Evolutionary conservation across 345 rosid genomes (phyloP).

Genomic region (Populus pruinosa): DNA sequence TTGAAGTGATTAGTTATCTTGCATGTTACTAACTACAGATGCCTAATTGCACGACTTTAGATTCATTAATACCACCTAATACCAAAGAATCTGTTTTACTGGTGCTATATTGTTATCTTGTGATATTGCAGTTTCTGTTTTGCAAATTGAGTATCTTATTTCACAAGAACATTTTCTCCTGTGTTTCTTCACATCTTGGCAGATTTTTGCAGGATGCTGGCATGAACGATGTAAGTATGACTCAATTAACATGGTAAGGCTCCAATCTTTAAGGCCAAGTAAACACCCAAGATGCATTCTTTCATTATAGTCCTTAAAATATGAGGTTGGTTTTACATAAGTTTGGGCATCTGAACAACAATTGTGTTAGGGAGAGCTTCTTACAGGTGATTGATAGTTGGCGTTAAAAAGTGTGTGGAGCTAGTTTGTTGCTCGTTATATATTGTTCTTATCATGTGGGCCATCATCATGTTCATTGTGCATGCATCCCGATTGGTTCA

Average conservation of each 20-base stretch:
- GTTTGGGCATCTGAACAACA: not conserved
- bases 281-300: not conserved
- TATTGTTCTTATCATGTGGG: not conserved
- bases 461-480: not conserved
- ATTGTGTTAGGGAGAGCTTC: no score
- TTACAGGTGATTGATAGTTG: not conserved
- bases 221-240: slow-evolving; percentile 60
- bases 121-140: not conserved
- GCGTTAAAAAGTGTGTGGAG: not conserved
- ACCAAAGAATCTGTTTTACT: not conserved
- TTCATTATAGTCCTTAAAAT: not conserved
- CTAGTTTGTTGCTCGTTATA: not conserved
- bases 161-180: not conserved
- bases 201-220: slow-evolving; percentile 89
- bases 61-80: not conserved
- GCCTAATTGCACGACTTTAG: not conserved
- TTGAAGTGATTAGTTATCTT: not conserved
- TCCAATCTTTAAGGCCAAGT: not conserved
- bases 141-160: not conserved
- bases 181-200: slow-evolving; percentile 3
- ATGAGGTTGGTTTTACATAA: not conserved
- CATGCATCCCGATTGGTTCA: not conserved
- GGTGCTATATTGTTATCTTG: not conserved
- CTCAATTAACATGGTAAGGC: slow-evolving; percentile 75
- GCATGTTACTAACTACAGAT: not conserved